phyloP scores from a whole-genome alignment of 306 rosid genomes.

The Dryas drummondii region DNA sequence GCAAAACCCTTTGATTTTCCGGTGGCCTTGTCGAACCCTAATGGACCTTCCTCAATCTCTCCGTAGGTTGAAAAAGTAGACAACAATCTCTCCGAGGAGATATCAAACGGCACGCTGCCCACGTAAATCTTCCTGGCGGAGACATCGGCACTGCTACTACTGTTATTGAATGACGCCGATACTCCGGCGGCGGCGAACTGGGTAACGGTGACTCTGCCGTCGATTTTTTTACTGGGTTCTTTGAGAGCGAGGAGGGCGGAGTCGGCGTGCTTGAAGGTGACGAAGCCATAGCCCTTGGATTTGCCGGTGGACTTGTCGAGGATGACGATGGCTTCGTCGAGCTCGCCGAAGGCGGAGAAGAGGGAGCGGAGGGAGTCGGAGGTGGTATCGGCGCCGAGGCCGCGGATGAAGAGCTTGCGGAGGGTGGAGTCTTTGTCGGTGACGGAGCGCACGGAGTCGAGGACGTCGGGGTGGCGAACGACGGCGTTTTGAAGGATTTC shows the following conservation, averaged over 20 bases:
- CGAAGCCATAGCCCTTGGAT: conserved; percentile 68
- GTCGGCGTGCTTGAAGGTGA: conserved; percentile 64
- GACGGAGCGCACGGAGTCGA: conserved; percentile 43
- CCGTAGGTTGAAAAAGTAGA: conserved; percentile 54
- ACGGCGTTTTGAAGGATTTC: conserved; percentile 57
- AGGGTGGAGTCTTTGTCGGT: conserved; percentile 55
- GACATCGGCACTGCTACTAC: conserved; percentile 22
- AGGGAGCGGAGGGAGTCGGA: conserved; percentile 62
- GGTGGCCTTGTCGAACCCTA: conserved; percentile 63
- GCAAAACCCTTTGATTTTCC: conserved; percentile 74
- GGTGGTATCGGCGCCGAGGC: conserved; percentile 72
- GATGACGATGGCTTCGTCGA: conserved; percentile 67
- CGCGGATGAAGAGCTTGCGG: conserved; percentile 74
- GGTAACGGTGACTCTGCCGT: conserved; percentile 70
- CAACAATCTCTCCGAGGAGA: conserved; percentile 49
- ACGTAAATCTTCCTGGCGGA: conserved; percentile 63
- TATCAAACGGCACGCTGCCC: conserved; percentile 62
- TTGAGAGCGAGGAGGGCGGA: conserved; percentile 58
- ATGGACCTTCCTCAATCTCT: conserved; percentile 69
- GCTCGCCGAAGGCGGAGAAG: conserved; percentile 58
- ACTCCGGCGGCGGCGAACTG: conserved; percentile 61
- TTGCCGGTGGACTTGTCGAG: conserved; percentile 63
- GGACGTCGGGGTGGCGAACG: conserved; percentile 54
- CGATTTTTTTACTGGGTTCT: conserved; percentile 73
- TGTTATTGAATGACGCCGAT: conserved; percentile 24